Base-by-base conservation (phyloP, 129 eudicot genomes). In the Sambucus nigra region DNA sequence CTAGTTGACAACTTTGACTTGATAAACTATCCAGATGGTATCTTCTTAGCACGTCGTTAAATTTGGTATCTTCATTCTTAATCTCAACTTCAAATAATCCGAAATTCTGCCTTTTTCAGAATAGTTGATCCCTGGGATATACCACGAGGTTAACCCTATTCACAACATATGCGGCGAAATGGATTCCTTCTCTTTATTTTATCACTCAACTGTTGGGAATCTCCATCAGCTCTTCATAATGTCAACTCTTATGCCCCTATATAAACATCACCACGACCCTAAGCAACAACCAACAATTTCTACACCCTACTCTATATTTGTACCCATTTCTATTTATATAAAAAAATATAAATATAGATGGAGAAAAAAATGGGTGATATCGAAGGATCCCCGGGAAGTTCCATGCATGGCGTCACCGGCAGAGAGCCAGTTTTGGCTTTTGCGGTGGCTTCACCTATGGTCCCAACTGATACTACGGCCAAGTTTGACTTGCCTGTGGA, bases 361-460 rank as follows among this genome's bases (percentile, higher is more conserved):
- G 3, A 13, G 17, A 41, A 6, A 14, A 16, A 16, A 18, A 45
- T 45, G 23, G 21, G 50, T 4, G 50, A 20, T 25, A 19, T 49
- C 15, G 54, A 49, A 8, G 31, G 54, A 5, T 49, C 54, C 17
- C 59, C 59, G 3, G 59, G 59, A 17, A 53, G 26, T 25, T 53
- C 59, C 3, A 53, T 53, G 59, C 59, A 53, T 29, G 59, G 59
- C 17, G 42, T 53, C 23, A 29, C 59, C 3, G 59, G 59, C 8
- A 28, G 59, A 7, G 59, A 53, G 44, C 59, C 0, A n/a, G n/a
- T n/a, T n/a, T n/a, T n/a, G n/a, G n/a, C n/a, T n/a, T n/a, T n/a
- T n/a, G n/a, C n/a, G n/a, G n/a, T n/a, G n/a, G n/a, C n/a, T n/a
- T n/a, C n/a, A n/a, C n/a, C n/a, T n/a, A n/a, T n/a, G n/a, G n/a